Base-by-base conservation (phyloP, 352 stramenopile genomes). In the Phytophthora quininea region DNA sequence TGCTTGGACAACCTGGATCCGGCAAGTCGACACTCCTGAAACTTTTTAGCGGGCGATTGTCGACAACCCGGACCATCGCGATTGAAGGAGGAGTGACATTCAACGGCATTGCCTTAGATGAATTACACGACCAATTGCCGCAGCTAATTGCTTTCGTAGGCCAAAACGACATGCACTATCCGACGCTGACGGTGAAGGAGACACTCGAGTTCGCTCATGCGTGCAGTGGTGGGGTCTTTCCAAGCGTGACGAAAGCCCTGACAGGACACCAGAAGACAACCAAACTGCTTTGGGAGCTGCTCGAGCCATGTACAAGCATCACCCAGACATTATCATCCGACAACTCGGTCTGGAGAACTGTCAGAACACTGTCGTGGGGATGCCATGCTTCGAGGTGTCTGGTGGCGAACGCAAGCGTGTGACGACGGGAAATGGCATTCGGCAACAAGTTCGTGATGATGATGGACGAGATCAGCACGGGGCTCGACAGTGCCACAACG, bases 321-420 rank as follows among this genome's bases (percentile, higher is more conserved):
- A 59, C 47, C 64, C 64, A 0, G 58, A 67, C 4, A 46, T 62
- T 3, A n/a, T 68, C 11, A 53, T 71, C 19, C 46, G 46, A 2
- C 58, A 68, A 29, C 47, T 72, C 19, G 64, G 64, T 19, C 64
- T 68, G 31, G 58, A 68, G 3, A 64, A 64, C 12, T 72, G 64
- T 19, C 46, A 60, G 29, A 31, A 86, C 46, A 74, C 88, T 38
- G 80, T 94, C 46, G 84, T 89, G 95, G 98, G 62, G 86, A 97
- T 30, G 74, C 62, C 42, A 84, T 80, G 64, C 31, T 71, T 12
- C 57, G 64, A 43, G 57, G 65, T 96, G 7, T 90, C 73, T 5
- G 91, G 91, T 40, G 91, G 91, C 31, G 91, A 97, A 68, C 88
- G 57, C 2, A 67, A 67, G 42, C 64, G 57, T 14, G 57, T 71